Evolutionary conservation across 2,329 filamentous ascomycete species (phyloP).

Genomic region (Ophiocordyceps camponoti-leonardi): DNA sequence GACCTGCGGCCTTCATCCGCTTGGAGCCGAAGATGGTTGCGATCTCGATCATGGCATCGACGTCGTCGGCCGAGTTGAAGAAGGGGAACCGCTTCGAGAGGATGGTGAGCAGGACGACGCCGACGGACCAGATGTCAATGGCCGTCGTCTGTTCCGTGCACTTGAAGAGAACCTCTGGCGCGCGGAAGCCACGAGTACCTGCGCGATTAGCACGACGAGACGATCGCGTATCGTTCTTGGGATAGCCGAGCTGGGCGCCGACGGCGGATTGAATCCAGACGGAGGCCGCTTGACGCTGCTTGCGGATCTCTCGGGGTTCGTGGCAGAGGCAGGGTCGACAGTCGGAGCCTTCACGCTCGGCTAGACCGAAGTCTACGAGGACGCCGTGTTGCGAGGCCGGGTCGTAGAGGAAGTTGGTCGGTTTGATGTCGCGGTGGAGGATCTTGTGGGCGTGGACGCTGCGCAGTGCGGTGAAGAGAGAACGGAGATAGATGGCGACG

Average conservation of each 20-base stretch:
- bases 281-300: slow-evolving; percentile 39
- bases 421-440: slow-evolving; percentile 90
- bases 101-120: slow-evolving; percentile 93
- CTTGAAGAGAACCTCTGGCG: slow-evolving; percentile 91
- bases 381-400: slow-evolving; percentile 66
- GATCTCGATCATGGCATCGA: slow-evolving; percentile 95
- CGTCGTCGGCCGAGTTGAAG: slow-evolving; percentile 96
- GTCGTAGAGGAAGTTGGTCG: slow-evolving; percentile 93
- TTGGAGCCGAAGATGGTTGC: slow-evolving; percentile 80
- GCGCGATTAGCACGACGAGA: slow-evolving; percentile 86
- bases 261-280: slow-evolving; percentile 32
- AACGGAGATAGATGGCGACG: slow-evolving; percentile 78
- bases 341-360: slow-evolving; percentile 66
- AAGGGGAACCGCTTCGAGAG: slow-evolving; percentile 88
- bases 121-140: slow-evolving; percentile 93
- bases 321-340: slow-evolving; percentile 70
- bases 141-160: slow-evolving; percentile 88
- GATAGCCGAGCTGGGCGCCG: slow-evolving; percentile 50
- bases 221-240: slow-evolving; percentile 74
- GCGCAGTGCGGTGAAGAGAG: slow-evolving; percentile 68
- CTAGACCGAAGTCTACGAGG: slow-evolving; percentile 96
- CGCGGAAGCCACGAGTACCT: slow-evolving; percentile 87
- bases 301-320: slow-evolving; percentile 43
- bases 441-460: slow-evolving; percentile 75
- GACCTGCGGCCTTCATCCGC: slow-evolving; percentile 67